Evolutionary conservation across 768 basidiomycete species (phyloP), one percentile per base, ranked within the genome.

Genomic region (Tulasnella sp.): DNA sequence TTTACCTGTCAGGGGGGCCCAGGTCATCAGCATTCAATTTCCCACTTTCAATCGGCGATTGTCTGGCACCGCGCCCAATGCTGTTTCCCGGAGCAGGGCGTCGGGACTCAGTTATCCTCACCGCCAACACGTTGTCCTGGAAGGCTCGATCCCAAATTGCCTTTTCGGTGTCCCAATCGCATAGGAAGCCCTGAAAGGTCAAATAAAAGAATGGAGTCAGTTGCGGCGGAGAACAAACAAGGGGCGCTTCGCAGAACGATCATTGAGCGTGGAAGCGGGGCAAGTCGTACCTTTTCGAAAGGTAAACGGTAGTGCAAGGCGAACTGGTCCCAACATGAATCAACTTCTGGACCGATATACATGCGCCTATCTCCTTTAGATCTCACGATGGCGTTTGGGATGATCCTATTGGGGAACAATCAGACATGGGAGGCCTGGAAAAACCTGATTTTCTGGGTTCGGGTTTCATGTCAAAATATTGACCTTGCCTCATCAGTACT

Each of bases 161-260:
- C 85, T 97, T 97, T 86, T 99, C 92, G 3, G 93, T 93, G 82
- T 98, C 96, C 97, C 97, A 99, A 84, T 97, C 96, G 41, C 95
- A 93, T 22, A 97, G 88, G 86, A 93, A 95, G 40, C 97, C 97
- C 97, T 98, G 79, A 46, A 77, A 83, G 85, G 82, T 83, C 81
- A 69, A 84, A 76, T 81, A 81, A 80, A 82, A 42, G 76, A 80
- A 46, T 81, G 80, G 77, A 78, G 81, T 78, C 54, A 60, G 73
- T 79, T 46, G 37, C 40, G 48, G 34, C 34, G 34, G 54, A 73
- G 64, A 69, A 34, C 64, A 37, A 69, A 69, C 28, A 28, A 69
- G 64, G 58, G 31, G 28, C 64, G 64, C 48, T 81, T 73, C 72
- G 79, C 58, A 31, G 40, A 80, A 46, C 48, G 74, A 74, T 74